These are phyloP conservation scores for Colletotrichum gloeosporioides DNA, from an alignment of 2,329 filamentous ascomycete genomes.

Conservation along the genomic window DNA sequence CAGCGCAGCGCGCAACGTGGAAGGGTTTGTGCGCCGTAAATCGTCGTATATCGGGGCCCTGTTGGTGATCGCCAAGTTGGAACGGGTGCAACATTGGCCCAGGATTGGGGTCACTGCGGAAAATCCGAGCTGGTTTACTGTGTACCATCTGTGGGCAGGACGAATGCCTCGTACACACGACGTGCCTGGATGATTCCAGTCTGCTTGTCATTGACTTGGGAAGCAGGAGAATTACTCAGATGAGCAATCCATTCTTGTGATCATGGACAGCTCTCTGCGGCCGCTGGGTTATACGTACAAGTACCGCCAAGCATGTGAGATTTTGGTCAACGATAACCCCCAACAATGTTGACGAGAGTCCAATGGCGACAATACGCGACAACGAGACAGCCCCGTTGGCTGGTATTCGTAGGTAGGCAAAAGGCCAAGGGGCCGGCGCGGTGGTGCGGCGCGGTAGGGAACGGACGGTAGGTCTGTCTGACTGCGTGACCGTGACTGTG, in stretches of 20 bases:
- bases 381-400: not conserved
- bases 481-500: not conserved
- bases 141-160: not conserved
- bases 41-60: not conserved
- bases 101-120: not conserved
- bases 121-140: not conserved
- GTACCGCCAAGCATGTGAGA: not conserved
- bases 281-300: not conserved
- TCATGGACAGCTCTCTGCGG: not conserved
- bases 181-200: not conserved
- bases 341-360: not conserved
- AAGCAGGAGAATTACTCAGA: not conserved
- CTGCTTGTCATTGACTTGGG: not conserved
- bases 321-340: not conserved
- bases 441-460: not conserved
- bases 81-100: slow-evolving; percentile 1
- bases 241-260: not conserved
- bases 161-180: not conserved
- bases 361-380: not conserved
- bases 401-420: not conserved
- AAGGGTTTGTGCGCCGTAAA: not conserved
- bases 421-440: not conserved
- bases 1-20: not conserved
- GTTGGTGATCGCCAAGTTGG: slow-evolving; percentile 3
- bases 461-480: not conserved